Evolutionary conservation across 2,329 filamentous ascomycete genomes (phyloP), one percentile per base, ranked within the genome.

Genomic region (Colletotrichum sp.): DNA sequence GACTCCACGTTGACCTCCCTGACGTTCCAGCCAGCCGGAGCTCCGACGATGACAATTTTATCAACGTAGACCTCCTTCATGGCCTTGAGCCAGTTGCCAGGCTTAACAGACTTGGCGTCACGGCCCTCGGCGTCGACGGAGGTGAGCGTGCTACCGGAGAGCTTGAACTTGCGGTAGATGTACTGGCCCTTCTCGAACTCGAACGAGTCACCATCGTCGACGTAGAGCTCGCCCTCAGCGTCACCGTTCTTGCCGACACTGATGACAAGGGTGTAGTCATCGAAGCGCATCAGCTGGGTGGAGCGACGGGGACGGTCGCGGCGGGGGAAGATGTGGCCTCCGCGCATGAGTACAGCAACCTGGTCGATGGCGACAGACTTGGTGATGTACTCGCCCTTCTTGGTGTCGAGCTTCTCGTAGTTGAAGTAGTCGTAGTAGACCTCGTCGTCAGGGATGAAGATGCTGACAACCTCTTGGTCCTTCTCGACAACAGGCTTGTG

Each of bases 391-490:
- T 94, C 93, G 78, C 95, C 94, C 77, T 93, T 92, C 28, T 93
- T 90, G 26, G 93, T 93, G 52, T 88, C 85, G 82, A 98, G 92
- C 59, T 92, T 88, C 57, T 93, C 92, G 86, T 95, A 98, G 80
- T 95, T 95, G 83, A 97, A 98, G 87, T 99, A 99, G 85, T 99
- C 95, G 82, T 96, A 99, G 85, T 99, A 99, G 69, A 94, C 90
- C 84, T 98, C 95, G 75, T 94, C 91, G 80, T 99, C 96, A 1
- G 96, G 94, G 70, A 99, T 92, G 86, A 98, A 98, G 73, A 99
- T 91, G 24, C 96, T 93, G 1, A 93, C 92, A 24, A 91, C 92
- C 21, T 91, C 90, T 63, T 93, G 92, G 78, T 93, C 94, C 85
- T 98, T 92, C 28, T 93, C 91, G 3, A 96, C 94, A 16, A 99